Conservation (phyloP, 108 stramenopile genomes). For the Pseudonitzschia delicatissima region DNA sequence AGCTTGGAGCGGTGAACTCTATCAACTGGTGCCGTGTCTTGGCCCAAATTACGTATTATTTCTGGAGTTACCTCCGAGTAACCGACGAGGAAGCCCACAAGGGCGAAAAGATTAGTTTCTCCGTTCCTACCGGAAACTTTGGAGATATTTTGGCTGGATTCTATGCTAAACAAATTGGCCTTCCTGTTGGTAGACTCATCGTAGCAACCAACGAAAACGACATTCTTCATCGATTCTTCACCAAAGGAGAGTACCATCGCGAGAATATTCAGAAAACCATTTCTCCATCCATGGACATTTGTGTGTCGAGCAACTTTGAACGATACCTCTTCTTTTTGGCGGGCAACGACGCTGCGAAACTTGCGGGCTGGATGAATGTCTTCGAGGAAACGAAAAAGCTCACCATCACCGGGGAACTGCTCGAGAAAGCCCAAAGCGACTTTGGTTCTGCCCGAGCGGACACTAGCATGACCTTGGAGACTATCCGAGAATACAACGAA, state of each 20-base stretch:
- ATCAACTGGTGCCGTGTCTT: constrained; percentile 99
- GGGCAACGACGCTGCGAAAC: constrained; percentile 80
- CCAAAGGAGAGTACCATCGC: constrained; percentile 90
- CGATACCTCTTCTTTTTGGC: constrained; percentile 93
- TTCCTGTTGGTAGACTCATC: constrained; percentile 90
- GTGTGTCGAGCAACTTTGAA: constrained; percentile 98
- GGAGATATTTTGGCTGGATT: constrained; percentile 98
- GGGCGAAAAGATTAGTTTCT: constrained; percentile 66
- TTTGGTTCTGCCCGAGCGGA: constrained; percentile 86
- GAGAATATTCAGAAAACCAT: constrained; percentile 83
- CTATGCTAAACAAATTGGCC: constrained; percentile 98
- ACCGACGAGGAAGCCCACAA: constrained; percentile 59
- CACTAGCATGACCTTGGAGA: constrained; percentile 77
- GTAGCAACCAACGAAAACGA: constrained; percentile 99
- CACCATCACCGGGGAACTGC: constrained; percentile 71
- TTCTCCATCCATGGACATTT: constrained; percentile 98
- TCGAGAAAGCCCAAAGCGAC: constrained; percentile 80
- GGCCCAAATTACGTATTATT: constrained; percentile 99
- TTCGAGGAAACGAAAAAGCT: constrained; percentile 94
- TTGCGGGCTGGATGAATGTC: constrained; percentile 85
- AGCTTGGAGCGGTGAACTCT: constrained; percentile 97
- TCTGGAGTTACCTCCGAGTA: constrained; percentile 93
- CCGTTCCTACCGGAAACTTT: constrained; percentile 99
- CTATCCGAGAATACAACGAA: constrained; percentile 79
- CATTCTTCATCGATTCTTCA: constrained; percentile 97